Base-by-base conservation (phyloP, 192 early-diverging fungal genomes). In the Linnemannia elongata region DNA sequence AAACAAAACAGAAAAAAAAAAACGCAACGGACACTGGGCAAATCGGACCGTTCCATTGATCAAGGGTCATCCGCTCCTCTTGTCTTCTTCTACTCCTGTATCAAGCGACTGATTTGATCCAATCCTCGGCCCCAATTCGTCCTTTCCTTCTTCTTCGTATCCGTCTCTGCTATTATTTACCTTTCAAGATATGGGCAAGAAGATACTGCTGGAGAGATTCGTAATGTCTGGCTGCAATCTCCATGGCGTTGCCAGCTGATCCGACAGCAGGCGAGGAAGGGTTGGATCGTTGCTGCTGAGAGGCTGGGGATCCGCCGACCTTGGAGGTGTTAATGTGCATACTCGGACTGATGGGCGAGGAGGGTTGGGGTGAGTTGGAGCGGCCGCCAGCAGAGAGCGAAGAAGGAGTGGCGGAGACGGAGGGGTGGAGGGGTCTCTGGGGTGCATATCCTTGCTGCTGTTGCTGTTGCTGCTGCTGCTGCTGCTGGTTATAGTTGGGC, bases 171-270 rank as follows among this genome's bases (percentile, higher is more conserved):
- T 45, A 3, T 13, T 45, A n/a, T 69, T 41, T 80, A 80, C 89
- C 89, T 75, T 83, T 87, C 54, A 83, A 72, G 73, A 92, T 87
- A 80, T 92, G 91, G 52, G 89, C 85, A 6, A 82, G 72, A 60
- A 93, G 88, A 69, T 90, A 93, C 22, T 74, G 55, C 70, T 91
- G 89, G 3, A 93, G 88, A 27, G 89, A 84, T 55, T 92, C 92
- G 69, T 92, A 93, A 55, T 93, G 92, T 45, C 82, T 88, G 8
- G 80, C 76, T 42, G 91, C 90, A 70, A 90, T 81, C 35, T 93
- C 92, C 82, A 85, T 88, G 6, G 72, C 84, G 39, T 81, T 86
- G 39, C 74, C 84, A 27, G 66, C 49, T 15, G 79, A 79, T 55
- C 78, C 79, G 12, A 38, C 69, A 13, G 72, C 41, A 8, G 84